Conservation (phyloP, 2,329 filamentous ascomycete genomes). For the Alternaria arborescens region DNA sequence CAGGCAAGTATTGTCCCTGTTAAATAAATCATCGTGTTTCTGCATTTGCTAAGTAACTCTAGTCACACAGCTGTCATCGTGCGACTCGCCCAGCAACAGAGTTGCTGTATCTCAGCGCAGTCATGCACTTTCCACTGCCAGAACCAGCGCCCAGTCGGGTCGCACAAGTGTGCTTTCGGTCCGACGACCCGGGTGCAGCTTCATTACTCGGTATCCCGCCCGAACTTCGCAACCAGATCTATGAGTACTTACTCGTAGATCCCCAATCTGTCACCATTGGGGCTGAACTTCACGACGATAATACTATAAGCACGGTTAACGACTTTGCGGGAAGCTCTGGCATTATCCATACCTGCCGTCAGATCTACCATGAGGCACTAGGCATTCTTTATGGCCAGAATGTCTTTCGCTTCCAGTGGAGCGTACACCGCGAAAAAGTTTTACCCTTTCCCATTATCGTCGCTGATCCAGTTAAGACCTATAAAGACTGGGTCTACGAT, state of each 20-base stretch:
- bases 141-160: fast-evolving
- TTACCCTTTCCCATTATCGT: too few species aligned
- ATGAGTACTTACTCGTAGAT: too few species aligned
- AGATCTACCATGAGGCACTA: not conserved
- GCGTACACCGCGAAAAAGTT: too few species aligned
- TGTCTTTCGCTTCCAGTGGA: not conserved
- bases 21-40: too few species aligned
- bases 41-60: too few species aligned
- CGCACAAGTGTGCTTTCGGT: not conserved
- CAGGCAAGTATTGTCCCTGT: too few species aligned
- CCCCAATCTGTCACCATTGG: too few species aligned
- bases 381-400: not conserved
- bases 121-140: not conserved
- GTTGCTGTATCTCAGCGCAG: not conserved
- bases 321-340: not conserved
- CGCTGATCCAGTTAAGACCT: not conserved
- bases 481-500: not conserved
- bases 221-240: not conserved
- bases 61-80: too few species aligned
- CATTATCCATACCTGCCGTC: not conserved
- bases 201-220: not conserved
- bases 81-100: too few species aligned
- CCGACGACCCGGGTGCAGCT: not conserved
- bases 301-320: fast-evolving
- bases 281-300: too few species aligned